Evolutionary conservation across 2,329 filamentous ascomycete genomes (phyloP), one percentile per base, ranked within the genome.

Genomic region (Hymenoscyphus repandus): DNA sequence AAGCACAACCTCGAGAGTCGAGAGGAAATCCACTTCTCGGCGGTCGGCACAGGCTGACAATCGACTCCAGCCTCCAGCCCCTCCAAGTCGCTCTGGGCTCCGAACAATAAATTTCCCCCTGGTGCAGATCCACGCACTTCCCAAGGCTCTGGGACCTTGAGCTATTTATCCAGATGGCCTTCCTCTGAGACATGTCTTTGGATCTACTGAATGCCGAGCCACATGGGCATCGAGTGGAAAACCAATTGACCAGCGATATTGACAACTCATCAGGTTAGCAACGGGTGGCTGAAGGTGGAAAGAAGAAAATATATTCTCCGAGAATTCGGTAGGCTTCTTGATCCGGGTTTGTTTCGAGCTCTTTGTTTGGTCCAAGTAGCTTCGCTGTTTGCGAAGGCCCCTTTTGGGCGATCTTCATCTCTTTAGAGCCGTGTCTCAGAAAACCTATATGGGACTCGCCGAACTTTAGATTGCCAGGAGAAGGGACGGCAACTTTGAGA

Each of bases 361-460:
- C 12, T 17, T 37, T 37, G 34, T 37, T 37, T 17, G 34, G 34
- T 10, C 10, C 12, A 5, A 17, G 34, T 13, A 37, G 34, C 34
- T 5, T 37, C 34, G 12, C 12, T 37, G 22, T 27, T 27, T 27
- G 22, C 22, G 22, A 27, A 27, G 4, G 7, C 30, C 41, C 13
- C 20, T n/a, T 47, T 45, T 30, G 10, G 34, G 22, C 34, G 42
- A 39, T 47, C 45, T 10, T 39, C 18, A 47, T 47, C 27, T 47
- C 36, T 9, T 31, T 47, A 10, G 12, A 37, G 34, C 45, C 22
- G 34, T 20, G 13, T 47, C 45, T 32, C 11, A 18, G 12, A n/a
- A 40, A 10, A 27, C 31, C 34, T 37, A 37, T 37, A 37, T 37
- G 34, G 34, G 34, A 13, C 34, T 37, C 10, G 34, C 34, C 34